phyloP scores from a whole-genome alignment of 345 rosid species.

The Punica granatum region DNA sequence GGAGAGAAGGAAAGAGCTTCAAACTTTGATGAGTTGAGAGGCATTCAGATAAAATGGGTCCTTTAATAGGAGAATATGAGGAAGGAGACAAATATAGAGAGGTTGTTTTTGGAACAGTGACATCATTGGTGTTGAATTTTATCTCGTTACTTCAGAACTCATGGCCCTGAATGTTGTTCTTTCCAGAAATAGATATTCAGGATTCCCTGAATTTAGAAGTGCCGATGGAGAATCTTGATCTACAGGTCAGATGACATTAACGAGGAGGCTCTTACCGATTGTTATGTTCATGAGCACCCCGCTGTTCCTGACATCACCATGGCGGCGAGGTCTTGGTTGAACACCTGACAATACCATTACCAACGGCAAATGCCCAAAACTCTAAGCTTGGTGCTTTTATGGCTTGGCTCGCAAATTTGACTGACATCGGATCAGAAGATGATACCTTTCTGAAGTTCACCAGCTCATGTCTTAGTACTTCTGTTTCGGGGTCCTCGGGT shows the following conservation, averaged over 20 bases:
- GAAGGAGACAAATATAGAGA: neutral
- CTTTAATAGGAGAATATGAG: neutral
- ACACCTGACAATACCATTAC: neutral
- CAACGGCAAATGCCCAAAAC: neutral
- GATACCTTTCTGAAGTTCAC: slow-evolving; percentile 5
- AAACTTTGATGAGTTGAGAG: neutral
- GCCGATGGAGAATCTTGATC: too few relatives aligned
- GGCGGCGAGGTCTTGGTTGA: neutral
- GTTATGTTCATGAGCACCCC: neutral
- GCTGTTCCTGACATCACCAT: neutral
- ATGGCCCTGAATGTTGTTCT: neutral
- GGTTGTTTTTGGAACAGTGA: neutral
- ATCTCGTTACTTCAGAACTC: neutral
- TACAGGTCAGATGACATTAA: neutral
- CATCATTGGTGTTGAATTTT: neutral
- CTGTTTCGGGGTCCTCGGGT: neutral
- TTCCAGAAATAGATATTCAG: neutral
- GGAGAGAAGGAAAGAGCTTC: neutral
- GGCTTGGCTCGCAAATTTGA: neutral
- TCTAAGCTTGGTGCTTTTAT: neutral
- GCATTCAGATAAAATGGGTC: neutral
- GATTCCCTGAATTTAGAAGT: neutral
- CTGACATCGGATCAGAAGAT: neutral
- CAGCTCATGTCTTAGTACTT: neutral
- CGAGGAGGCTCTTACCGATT: neutral